Base-by-base conservation (phyloP, 2,329 filamentous ascomycete genomes). In the Sporothrix variecibatus region DNA sequence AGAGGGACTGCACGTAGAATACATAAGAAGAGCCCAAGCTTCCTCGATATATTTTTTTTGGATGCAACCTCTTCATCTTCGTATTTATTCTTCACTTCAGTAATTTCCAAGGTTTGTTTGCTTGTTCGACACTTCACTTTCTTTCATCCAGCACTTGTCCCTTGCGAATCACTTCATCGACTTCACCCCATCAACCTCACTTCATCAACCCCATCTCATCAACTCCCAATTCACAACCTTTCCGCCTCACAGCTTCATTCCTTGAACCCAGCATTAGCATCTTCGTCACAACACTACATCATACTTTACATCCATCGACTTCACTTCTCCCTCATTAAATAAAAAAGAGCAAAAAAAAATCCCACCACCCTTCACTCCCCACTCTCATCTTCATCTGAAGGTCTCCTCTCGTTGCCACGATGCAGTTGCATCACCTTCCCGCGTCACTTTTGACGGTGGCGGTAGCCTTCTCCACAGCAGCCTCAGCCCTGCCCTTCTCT, bases 401-500 rank as follows among this genome's bases (percentile, higher is more conserved):
- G 17, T 28, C 12, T 40, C 17, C 15, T n/a, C 34, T n/a, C 28
- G 28, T 17, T 26, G 6, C 38, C 28, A 62, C 28, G 74, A 78
- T 78, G 77, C 76, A 75, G 49, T 68, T 76, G 74, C 71, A 74
- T 74, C 75, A 28, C 26, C 62, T 77, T 3, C 67, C 74, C 3
- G 26, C 73, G 17, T 69, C 75, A 1, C 67, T 78, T 38, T 60
- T 76, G 60, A 53, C 75, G 12, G 75, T 69, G n/a, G 73, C 75
- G 46, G 75, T 74, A 43, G 72, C 70, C 56, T 71, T 76, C n/a
- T 74, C 38, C 71, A 51, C 76, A 26, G 26, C 73, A 23, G 69
- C 71, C 20, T 64, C 70, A 17, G 46, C 76, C 23, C 53, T 78
- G 15, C 77, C 82, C 5, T 76, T 82, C 20, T 71, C 79, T 34